Conservation (phyloP, 306 rosid genomes). For the Cucumis melo region DNA sequence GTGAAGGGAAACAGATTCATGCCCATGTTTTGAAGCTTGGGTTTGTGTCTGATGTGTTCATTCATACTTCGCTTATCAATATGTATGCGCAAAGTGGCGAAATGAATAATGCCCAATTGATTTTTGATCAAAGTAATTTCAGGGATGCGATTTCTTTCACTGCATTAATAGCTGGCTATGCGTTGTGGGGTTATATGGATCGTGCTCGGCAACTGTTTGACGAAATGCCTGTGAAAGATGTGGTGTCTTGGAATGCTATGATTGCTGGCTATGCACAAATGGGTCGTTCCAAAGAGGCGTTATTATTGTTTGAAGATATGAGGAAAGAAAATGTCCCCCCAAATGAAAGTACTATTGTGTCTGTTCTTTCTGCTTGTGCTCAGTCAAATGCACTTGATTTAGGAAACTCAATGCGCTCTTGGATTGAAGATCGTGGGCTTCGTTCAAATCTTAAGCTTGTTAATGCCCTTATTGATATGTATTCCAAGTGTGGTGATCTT, state of each 20-base stretch:
- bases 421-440: constrained; percentile 41
- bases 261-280: constrained; percentile 59
- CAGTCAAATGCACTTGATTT: constrained; percentile 32
- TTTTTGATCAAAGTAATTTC: constrained; percentile 45
- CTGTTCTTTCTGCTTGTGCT: constrained; percentile 61
- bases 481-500: constrained; percentile 55
- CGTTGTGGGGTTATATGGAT: constrained; percentile 35
- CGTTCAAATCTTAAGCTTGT: constrained; percentile 37
- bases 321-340: constrained; percentile 24
- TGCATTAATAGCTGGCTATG: constrained; percentile 53
- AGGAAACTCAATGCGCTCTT: constrained; percentile 48
- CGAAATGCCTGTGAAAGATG: constrained; percentile 43
- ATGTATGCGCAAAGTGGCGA: constrained; percentile 47
- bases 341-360: constrained; percentile 46
- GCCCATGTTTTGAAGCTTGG: constrained; percentile 47
- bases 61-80: constrained; percentile 48
- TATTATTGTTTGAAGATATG: constrained; percentile 46
- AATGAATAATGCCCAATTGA: constrained; percentile 32
- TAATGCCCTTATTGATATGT: constrained; percentile 68
- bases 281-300: constrained; percentile 38
- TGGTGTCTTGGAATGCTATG: constrained; percentile 86
- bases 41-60: constrained; percentile 32
- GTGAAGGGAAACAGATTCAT: constrained; percentile 54
- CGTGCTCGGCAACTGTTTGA: constrained; percentile 49
- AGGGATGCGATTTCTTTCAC: constrained; percentile 64